These are phyloP conservation scores for Colletotrichum lentis DNA, from an alignment of 2,329 filamentous ascomycete genomes.

Conservation along the genomic window DNA sequence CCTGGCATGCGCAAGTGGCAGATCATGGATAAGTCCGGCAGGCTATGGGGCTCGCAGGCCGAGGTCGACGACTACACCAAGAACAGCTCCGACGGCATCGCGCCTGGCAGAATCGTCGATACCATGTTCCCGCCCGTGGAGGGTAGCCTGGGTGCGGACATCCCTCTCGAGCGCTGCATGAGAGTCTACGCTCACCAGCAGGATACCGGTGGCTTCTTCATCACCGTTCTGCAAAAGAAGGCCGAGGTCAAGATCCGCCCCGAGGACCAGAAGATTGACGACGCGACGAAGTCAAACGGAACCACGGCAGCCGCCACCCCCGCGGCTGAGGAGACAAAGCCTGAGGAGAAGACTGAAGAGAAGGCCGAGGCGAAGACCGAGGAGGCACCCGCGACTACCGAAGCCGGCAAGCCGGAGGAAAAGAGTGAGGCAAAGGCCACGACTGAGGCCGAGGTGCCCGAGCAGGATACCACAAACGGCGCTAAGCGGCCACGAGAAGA, in stretches of 20 bases:
- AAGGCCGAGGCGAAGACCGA: slow-evolving; percentile 34
- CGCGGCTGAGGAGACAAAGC: slow-evolving; percentile 33
- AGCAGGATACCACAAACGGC: slow-evolving; percentile 39
- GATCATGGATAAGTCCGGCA: slow-evolving; percentile 86
- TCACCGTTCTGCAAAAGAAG: slow-evolving; percentile 91
- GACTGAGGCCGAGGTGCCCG: slow-evolving; percentile 32
- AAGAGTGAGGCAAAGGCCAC: slow-evolving; percentile 16
- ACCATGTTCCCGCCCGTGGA: slow-evolving; percentile 82
- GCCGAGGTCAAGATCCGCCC: slow-evolving; percentile 73
- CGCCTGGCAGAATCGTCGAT: slow-evolving; percentile 74
- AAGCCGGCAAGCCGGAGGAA: slow-evolving; percentile 13
- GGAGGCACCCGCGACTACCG: background rate
- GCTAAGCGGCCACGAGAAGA: slow-evolving; percentile 48
- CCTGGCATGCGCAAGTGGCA: slow-evolving; percentile 85
- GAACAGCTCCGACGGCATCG: slow-evolving; percentile 63
- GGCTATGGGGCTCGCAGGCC: slow-evolving; percentile 82
- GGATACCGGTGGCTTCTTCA: slow-evolving; percentile 97
- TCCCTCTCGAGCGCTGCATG: slow-evolving; percentile 90
- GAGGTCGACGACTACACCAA: slow-evolving; percentile 77
- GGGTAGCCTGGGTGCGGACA: slow-evolving; percentile 61
- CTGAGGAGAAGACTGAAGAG: slow-evolving; percentile 25
- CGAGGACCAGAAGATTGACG: slow-evolving; percentile 71
- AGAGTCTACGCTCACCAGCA: slow-evolving; percentile 94
- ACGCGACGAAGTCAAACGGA: slow-evolving; percentile 37
- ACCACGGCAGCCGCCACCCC: slow-evolving; percentile 33